These are phyloP conservation scores for Colletotrichum scovillei DNA, from an alignment of 2,329 filamentous ascomycete genomes.

Conservation along the genomic window DNA sequence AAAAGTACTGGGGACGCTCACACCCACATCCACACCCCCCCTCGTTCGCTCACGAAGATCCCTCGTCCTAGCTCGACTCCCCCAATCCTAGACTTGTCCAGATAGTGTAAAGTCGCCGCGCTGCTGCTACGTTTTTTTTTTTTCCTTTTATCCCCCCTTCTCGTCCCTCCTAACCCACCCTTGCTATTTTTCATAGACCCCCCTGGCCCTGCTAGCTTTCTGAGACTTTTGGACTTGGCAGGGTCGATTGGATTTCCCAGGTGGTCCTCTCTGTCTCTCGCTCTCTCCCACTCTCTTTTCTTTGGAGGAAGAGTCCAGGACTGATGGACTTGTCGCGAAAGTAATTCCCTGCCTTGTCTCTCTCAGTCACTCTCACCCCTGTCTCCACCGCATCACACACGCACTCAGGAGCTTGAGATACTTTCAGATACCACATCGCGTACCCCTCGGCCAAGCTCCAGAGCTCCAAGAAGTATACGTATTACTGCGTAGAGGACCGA, in stretches of 20 bases:
- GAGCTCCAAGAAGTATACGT: neutral
- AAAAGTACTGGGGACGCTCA: neutral
- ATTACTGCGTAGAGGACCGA: neutral
- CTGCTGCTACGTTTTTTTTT: slow-evolving; percentile 1
- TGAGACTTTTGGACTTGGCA: slow-evolving; percentile 34
- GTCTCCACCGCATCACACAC: neutral
- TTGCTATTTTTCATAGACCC: neutral
- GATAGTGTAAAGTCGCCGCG: neutral
- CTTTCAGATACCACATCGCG: neutral
- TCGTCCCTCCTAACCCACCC: slow-evolving; percentile 1
- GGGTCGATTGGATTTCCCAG: slow-evolving; percentile 26
- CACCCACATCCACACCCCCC: neutral
- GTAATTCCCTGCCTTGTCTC: neutral
- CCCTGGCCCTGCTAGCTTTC: slow-evolving; percentile 27
- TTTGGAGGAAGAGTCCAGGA: neutral
- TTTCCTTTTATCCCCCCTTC: neutral
- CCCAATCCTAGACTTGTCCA: slow-evolving; percentile 5
- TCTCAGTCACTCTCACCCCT: neutral
- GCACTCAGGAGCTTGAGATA: neutral
- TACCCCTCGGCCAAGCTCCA: neutral
- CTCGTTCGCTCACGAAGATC: slow-evolving; percentile 18
- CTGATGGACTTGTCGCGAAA: neutral
- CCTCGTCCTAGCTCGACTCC: neutral
- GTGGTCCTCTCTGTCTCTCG: neutral
- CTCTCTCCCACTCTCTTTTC: neutral